A percentile compares a stretch with the other conserved stretches of the same genome.
Evolutionary conservation across 1,284 basidiomycete genomes (phyloP).

Genomic region (Testicularia cyperi): DNA sequence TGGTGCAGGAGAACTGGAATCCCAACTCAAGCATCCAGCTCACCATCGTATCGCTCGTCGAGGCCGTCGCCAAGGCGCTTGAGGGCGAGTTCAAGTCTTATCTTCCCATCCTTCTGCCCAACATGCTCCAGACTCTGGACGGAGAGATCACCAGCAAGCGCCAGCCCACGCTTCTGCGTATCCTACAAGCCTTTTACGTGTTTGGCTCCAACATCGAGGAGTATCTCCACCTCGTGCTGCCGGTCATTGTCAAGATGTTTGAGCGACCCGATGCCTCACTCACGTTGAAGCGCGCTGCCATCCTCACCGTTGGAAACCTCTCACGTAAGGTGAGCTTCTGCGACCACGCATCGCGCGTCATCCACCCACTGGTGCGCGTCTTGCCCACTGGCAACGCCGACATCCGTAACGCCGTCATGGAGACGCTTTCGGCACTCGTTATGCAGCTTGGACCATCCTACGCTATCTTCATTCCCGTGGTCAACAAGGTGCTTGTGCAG

Average conservation of each 20-base stretch:
- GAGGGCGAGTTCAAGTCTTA: constrained; percentile 98
- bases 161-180: constrained; percentile 78
- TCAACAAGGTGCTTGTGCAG: constrained; percentile 82
- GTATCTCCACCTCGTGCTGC: constrained; percentile 94
- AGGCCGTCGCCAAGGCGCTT: constrained; percentile 89
- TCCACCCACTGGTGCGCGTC: constrained; percentile 90
- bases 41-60: constrained; percentile 88
- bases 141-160: constrained; percentile 56
- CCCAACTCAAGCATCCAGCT: constrained; percentile 77
- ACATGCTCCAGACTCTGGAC: constrained; percentile 78
- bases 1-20: constrained; percentile 59
- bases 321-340: constrained; percentile 95
- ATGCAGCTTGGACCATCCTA: constrained; percentile 94
- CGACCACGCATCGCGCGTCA: constrained; percentile 96
- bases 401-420: constrained; percentile 82
- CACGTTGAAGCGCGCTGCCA: constrained; percentile 79
- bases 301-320: constrained; percentile 86
- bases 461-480: constrained; percentile 93
- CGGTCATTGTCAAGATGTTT: constrained; percentile 87
- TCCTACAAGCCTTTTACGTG: constrained; percentile 87
- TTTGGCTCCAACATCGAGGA: constrained; percentile 97
- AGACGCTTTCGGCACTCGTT: constrained; percentile 87
- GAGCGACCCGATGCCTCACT: constrained; percentile 78
- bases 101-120: constrained; percentile 85
- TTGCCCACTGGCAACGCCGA: constrained; percentile 77